Evolutionary conservation across 2,329 filamentous ascomycete species (phyloP), one percentile per base, ranked within the genome.

Genomic region (Penicillium sclerotiorum): DNA sequence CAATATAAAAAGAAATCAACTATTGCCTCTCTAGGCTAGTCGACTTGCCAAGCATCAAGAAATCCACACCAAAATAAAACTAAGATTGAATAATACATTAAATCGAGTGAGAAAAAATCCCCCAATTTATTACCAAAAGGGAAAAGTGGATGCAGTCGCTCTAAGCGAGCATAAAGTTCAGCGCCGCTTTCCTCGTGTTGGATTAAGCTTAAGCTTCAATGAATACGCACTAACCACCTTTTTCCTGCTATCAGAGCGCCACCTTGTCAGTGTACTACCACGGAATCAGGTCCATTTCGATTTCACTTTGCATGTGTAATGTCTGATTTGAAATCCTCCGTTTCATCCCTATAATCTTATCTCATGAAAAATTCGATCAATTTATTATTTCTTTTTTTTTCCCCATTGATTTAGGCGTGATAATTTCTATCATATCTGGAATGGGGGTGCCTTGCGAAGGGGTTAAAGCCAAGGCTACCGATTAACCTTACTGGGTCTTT

Each of bases 171-270:
- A 67, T 67, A 68, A 66, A 64, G 61, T 68, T 68, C 59, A 59
- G 59, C 57, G 59, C 50, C 56, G 53, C 43, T 47, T 45, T 53
- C 68, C 68, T 71, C 68, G 69, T 71, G 70, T 72, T 63, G 67
- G 68, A 71, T 73, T 73, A 72, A 72, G 69, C 70, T 73, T 73
- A 72, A 72, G 68, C 67, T 71, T 67, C 65, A 59, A 55, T 57
- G 62, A 66, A 63, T 61, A 56, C 60, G 61, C 66, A 64, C 67
- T 67, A 71, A 64, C 61, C 59, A 58, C 44, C 56, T 60, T 63
- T 53, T 47, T 55, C 56, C 55, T 61, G 62, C 60, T 63, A 69
- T 64, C 66, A 64, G 60, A 63, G 62, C 65, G 65, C 65, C 62
- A 66, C 63, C 45, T 35, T 37, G 37, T 58, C 48, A 52, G 15